These are phyloP conservation scores for Triadica sebifera DNA, from an alignment of 345 rosid genomes.

Conservation along the genomic window DNA sequence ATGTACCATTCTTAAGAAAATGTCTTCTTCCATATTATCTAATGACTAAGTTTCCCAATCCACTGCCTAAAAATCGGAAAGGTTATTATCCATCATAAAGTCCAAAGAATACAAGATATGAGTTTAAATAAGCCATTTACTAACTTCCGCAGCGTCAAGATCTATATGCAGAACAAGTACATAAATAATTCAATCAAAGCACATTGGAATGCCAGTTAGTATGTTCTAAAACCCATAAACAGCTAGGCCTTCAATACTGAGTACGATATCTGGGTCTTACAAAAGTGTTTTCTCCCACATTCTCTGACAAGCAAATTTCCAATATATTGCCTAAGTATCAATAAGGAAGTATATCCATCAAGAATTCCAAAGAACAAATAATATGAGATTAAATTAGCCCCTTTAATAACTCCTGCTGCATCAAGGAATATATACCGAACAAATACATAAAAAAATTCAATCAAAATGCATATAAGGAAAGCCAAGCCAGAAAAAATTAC, in stretches of 20 bases:
- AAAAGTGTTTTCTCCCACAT: not conserved
- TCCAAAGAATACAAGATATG: not conserved
- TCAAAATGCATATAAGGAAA: not conserved
- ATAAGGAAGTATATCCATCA: not conserved
- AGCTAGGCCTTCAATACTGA: not conserved
- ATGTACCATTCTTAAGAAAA: not conserved
- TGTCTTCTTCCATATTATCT: not conserved
- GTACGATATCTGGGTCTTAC: not conserved
- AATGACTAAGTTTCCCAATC: not conserved
- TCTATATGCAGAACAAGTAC: not conserved
- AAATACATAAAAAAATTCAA: not conserved
- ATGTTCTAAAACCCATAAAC: not conserved
- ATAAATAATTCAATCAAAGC: not conserved
- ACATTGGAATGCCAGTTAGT: too few relatives aligned
- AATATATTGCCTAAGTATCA: not conserved
- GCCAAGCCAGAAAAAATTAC: not conserved
- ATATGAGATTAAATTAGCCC: not conserved
- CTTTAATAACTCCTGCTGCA: not conserved
- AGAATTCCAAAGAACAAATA: not conserved
- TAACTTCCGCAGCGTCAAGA: not conserved
- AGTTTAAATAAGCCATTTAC: not conserved
- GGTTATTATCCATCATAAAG: not conserved
- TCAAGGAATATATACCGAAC: too few relatives aligned
- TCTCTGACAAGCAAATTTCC: not conserved
- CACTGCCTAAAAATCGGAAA: not conserved